Evolutionary conservation across 1,284 basidiomycete species (phyloP), one percentile per base, ranked within the genome.

Genomic region (Microbotryomycetes sp.): DNA sequence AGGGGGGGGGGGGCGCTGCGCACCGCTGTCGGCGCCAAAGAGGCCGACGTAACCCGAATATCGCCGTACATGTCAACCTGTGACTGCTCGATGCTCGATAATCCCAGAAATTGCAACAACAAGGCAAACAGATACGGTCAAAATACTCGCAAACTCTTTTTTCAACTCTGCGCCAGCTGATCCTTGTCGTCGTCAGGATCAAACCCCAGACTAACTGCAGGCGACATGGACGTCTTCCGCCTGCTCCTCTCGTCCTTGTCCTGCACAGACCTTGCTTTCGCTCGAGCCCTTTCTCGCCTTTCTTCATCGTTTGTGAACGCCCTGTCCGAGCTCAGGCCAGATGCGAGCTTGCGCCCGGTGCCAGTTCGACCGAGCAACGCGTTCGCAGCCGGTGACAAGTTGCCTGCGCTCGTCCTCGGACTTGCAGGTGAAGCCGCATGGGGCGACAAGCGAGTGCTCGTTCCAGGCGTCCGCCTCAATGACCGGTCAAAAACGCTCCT

Each of bases 321-420:
- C 45, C 48, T 11, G 4, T 27, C 47, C 51, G 47, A 21, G 26
- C 52, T 41, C 47, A 65, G 27, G 7, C 62, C 54, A 1, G 23
- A 6, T 11, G 62, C 58, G 24, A 70, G 29, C 41, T 54, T 47
- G 15, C 30, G 50, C 2, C 61, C 60, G 4, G 57, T 61, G 26
- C 60, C 57, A 18, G 85, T 85, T 63, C 87, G 79, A 69, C 89
- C 83, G 60, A 94, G 76, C 48, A 94, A 72, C 58, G 83, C 78
- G 70, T 79, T 81, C 26, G 84, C 91, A 15, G 91, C 91, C 15
- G 90, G 90, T 0, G 89, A 91, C 60, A 93, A 75, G 86, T 16
- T 78, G 80, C 88, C 89, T 88, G 21, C 76, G 72, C 24, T 80
- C 79, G 65, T 67, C 28, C 69, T 62, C 45, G 77, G 74, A 6